Evolutionary conservation across 2,329 filamentous ascomycete genomes (phyloP).

Genomic region (Trichophaea hybrida): DNA sequence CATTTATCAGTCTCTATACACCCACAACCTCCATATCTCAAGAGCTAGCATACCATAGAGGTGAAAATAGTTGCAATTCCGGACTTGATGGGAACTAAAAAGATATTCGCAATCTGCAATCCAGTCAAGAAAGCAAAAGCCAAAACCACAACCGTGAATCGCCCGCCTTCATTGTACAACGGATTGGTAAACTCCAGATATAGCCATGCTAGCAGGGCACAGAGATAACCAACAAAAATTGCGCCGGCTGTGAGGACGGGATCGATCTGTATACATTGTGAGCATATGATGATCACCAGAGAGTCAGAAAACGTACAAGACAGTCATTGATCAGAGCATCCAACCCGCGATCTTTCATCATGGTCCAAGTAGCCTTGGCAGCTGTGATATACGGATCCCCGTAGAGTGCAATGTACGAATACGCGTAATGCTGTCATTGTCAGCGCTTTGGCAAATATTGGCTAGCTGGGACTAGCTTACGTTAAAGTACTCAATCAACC

Average conservation of each 20-base stretch:
- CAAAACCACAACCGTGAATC: slow-evolving; percentile 54
- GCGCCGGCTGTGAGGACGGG: slow-evolving; percentile 56
- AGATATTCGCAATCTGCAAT: slow-evolving; percentile 75
- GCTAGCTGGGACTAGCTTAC: neutral
- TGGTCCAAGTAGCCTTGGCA: slow-evolving; percentile 75
- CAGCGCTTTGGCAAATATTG: neutral
- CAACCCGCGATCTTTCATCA: slow-evolving; percentile 85
- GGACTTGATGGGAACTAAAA: slow-evolving; percentile 74
- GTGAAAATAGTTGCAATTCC: slow-evolving; percentile 14
- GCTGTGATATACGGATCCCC: slow-evolving; percentile 76
- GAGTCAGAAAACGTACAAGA: slow-evolving; percentile 32
- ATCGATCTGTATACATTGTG: slow-evolving; percentile 28
- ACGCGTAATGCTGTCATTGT: slow-evolving; percentile 53
- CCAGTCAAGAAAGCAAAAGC: slow-evolving; percentile 82
- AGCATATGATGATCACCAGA: no score
- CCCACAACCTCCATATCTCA: no score
- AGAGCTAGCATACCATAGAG: slow-evolving; percentile 25
- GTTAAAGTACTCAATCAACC: slow-evolving; percentile 80
- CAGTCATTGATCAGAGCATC: slow-evolving; percentile 85
- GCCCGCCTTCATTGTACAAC: slow-evolving; percentile 52
- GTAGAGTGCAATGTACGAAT: slow-evolving; percentile 84
- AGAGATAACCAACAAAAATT: slow-evolving; percentile 70
- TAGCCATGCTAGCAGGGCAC: slow-evolving; percentile 68
- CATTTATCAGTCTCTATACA: no score
- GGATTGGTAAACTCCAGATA: slow-evolving; percentile 74